These are phyloP conservation scores for Acmispon strigosus DNA, from an alignment of 306 rosid genomes.

Conservation along the genomic window DNA sequence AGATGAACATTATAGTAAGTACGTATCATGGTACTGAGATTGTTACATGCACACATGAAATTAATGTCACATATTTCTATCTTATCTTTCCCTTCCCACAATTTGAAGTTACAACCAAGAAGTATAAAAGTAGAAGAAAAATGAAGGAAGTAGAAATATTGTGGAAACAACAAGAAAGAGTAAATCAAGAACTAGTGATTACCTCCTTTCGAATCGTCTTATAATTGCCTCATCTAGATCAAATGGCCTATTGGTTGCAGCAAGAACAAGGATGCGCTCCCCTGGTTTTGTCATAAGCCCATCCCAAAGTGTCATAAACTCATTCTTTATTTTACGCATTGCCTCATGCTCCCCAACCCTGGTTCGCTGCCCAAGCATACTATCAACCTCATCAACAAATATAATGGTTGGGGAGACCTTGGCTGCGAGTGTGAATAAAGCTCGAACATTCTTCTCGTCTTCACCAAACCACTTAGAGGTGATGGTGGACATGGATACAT, in stretches of 20 bases:
- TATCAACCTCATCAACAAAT: constrained; percentile 96
- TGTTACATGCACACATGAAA: neutral
- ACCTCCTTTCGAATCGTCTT: constrained; percentile 93
- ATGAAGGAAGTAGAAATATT: neutral
- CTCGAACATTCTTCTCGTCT: constrained; percentile 92
- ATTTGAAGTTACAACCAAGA: neutral
- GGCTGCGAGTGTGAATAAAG: constrained; percentile 83
- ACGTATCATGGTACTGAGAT: neutral
- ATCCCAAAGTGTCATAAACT: constrained; percentile 91
- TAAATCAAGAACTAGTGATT: neutral
- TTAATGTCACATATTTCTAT: neutral
- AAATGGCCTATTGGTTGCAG: constrained; percentile 93
- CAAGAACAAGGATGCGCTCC: constrained; percentile 88
- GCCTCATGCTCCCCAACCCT: constrained; percentile 98
- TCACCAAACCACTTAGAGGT: constrained; percentile 98
- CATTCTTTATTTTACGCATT: constrained; percentile 94
- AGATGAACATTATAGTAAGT: neutral
- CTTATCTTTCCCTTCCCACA: neutral
- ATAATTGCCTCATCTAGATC: constrained; percentile 97
- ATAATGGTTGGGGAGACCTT: constrained; percentile 95
- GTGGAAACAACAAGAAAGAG: neutral
- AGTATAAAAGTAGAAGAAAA: neutral
- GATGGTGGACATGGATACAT: constrained; percentile 89
- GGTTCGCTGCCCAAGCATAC: constrained; percentile 94
- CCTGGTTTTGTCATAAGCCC: constrained; percentile 67